A percentile compares a stretch with the other conserved stretches of the same genome.
These are phyloP conservation scores for Corynespora cassiicola DNA, from an alignment of 2,329 filamentous ascomycete species.

Conservation along the genomic window DNA sequence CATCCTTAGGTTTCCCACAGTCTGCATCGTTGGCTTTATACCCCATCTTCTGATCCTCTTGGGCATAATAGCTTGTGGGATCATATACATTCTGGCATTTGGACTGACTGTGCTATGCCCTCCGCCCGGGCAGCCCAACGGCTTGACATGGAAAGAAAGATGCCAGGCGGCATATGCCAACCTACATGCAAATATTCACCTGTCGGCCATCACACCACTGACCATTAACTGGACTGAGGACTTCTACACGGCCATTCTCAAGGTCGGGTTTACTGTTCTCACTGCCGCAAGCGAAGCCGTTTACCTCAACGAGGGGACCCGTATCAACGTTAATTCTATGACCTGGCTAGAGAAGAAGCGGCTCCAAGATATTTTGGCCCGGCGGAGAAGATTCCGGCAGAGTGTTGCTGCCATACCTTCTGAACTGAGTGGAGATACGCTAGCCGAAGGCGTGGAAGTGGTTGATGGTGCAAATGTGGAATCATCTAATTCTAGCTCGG, in stretches of 20 bases:
- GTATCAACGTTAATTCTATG: constrained; percentile 73
- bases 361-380: constrained; percentile 73
- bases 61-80: constrained; percentile 77
- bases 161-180: constrained; percentile 79
- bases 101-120: constrained; percentile 74
- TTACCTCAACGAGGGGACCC: constrained; percentile 87
- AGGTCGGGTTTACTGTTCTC: constrained; percentile 85
- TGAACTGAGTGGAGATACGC: constrained; percentile 50
- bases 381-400: constrained; percentile 47
- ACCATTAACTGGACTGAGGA: constrained; percentile 87
- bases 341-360: constrained; percentile 95
- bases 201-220: constrained; percentile 70
- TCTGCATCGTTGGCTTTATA: constrained; percentile 93
- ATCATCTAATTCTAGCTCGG: constrained; percentile 25
- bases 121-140: constrained; percentile 56
- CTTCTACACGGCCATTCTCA: constrained; percentile 89
- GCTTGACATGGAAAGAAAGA: constrained; percentile 62
- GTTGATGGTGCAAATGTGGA: constrained; percentile 45
- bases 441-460: constrained; percentile 42
- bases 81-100: constrained; percentile 81
- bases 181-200: constrained; percentile 88
- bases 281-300: constrained; percentile 96
- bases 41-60: constrained; percentile 87
- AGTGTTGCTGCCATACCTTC: constrained; percentile 46
- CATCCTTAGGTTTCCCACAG: constrained; percentile 86